A percentile compares a stretch with the other conserved stretches of the same genome.
Evolutionary conservation across 306 rosid genomes (phyloP).

Genomic region (Comarum palustre): DNA sequence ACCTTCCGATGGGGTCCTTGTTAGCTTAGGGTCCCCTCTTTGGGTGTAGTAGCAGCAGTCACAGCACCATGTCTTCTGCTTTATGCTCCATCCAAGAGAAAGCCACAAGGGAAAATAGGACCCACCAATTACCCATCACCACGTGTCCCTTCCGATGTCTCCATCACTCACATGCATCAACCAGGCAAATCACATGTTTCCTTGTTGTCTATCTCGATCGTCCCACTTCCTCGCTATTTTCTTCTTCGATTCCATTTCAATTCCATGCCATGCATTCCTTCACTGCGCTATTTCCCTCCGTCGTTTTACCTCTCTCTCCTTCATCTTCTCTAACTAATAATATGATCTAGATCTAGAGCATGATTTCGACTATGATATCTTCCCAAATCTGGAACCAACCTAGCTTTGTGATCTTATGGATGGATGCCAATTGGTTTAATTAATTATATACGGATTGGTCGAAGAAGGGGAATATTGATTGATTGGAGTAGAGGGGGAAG

Average conservation of each 20-base stretch:
- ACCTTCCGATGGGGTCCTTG: not conserved
- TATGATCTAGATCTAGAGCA: not conserved
- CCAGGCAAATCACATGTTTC: slow-evolving; percentile 36
- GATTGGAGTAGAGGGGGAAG: not conserved
- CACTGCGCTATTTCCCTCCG: not conserved
- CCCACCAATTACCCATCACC: slow-evolving; percentile 26
- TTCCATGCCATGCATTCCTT: not conserved
- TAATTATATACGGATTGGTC: too few relatives aligned
- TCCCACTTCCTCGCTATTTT: slow-evolving; percentile 3
- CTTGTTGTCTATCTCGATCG: slow-evolving; percentile 5
- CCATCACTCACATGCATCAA: slow-evolving; percentile 33
- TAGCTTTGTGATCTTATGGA: not conserved
- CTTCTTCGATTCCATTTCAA: too few relatives aligned
- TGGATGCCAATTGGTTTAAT: too few relatives aligned
- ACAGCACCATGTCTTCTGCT: slow-evolving; percentile 21
- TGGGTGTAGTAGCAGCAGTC: slow-evolving; percentile 1
- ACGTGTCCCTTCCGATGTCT: slow-evolving; percentile 26
- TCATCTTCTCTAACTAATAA: not conserved
- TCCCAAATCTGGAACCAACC: not conserved
- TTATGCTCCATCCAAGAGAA: slow-evolving; percentile 24
- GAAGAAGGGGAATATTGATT: not conserved
- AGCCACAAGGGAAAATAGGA: slow-evolving; percentile 20
- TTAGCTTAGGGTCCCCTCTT: not conserved
- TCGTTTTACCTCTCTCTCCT: not conserved
- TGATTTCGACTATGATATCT: not conserved